phyloP scores from a whole-genome alignment of 2,329 filamentous ascomycete species.

The Alternaria arborescens region DNA sequence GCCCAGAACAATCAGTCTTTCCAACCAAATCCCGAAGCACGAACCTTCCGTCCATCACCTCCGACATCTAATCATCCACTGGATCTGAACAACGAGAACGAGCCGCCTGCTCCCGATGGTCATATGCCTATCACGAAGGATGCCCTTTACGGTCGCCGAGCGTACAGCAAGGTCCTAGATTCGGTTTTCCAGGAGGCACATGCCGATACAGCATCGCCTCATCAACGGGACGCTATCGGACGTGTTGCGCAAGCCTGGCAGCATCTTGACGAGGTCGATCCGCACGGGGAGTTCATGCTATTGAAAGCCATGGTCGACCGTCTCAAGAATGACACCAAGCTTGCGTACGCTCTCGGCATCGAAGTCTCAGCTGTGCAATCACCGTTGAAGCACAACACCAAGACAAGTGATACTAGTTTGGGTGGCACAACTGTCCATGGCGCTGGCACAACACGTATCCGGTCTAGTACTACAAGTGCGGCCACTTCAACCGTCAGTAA shows the following conservation, averaged over 20 bases:
- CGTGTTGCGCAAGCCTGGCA: slow-evolving; percentile 86
- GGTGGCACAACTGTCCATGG: slow-evolving; percentile 48
- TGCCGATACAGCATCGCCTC: slow-evolving; percentile 74
- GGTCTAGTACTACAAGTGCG: slow-evolving; percentile 39
- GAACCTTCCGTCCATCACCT: slow-evolving; percentile 49
- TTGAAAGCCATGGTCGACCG: slow-evolving; percentile 79
- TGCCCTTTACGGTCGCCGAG: slow-evolving; percentile 78
- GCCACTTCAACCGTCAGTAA: slow-evolving; percentile 28
- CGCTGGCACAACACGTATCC: slow-evolving; percentile 44
- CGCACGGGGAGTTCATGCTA: slow-evolving; percentile 87
- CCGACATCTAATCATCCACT: slow-evolving; percentile 42
- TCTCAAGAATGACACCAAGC: slow-evolving; percentile 73
- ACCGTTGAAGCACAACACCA: slow-evolving; percentile 43
- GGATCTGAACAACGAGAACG: slow-evolving; percentile 67
- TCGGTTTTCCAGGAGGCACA: slow-evolving; percentile 84
- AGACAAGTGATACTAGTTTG: slow-evolving; percentile 42
- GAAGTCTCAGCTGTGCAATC: slow-evolving; percentile 39
- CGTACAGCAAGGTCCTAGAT: slow-evolving; percentile 84
- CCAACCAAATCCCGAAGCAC: slow-evolving; percentile 48
- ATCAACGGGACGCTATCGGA: slow-evolving; percentile 85
- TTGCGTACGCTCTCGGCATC: slow-evolving; percentile 59
- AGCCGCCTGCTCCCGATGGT: slow-evolving; percentile 60
- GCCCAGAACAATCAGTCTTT: slow-evolving; percentile 31
- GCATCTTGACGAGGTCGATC: slow-evolving; percentile 83
- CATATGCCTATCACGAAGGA: slow-evolving; percentile 72